Evolutionary conservation across 768 basidiomycete species (phyloP).

Genomic region (Tricholoma sp.): DNA sequence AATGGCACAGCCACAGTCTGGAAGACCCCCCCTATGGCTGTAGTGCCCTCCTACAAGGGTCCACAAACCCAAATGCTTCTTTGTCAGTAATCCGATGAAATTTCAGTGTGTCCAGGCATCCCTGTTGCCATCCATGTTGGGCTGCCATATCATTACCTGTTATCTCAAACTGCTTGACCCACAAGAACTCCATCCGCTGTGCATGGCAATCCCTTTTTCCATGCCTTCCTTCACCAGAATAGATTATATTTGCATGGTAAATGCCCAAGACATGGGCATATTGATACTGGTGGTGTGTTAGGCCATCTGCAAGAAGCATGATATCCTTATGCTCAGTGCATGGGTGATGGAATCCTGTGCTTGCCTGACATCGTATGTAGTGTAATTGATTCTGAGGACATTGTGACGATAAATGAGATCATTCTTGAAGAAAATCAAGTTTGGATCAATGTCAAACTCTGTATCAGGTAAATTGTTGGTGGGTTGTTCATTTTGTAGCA

Average conservation of each 20-base stretch:
- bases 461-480: background rate
- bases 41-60: no score
- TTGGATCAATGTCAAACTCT: background rate
- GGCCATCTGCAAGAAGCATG: conserved; percentile 24
- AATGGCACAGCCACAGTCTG: no score
- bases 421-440: background rate
- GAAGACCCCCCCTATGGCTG: no score
- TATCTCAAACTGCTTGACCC: conserved; percentile 19
- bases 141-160: no score
- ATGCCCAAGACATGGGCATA: conserved; percentile 27
- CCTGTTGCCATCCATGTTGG: no score
- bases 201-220: background rate
- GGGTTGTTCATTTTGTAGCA: no score
- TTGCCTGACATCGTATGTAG: conserved; percentile 5
- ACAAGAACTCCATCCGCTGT: conserved; percentile 21
- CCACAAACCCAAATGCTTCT: no score
- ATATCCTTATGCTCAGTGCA: conserved; percentile 27
- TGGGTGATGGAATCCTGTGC: conserved; percentile 37
- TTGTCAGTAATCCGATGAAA: no score
- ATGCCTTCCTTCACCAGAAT: background rate
- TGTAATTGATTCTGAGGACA: conserved; percentile 32
- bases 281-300: conserved; percentile 26
- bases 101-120: no score
- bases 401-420: background rate
- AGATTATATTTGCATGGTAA: conserved; percentile 12